These are phyloP conservation scores for Rhodotorula sp. DNA, from an alignment of 1,284 basidiomycete genomes.

Conservation along the genomic window DNA sequence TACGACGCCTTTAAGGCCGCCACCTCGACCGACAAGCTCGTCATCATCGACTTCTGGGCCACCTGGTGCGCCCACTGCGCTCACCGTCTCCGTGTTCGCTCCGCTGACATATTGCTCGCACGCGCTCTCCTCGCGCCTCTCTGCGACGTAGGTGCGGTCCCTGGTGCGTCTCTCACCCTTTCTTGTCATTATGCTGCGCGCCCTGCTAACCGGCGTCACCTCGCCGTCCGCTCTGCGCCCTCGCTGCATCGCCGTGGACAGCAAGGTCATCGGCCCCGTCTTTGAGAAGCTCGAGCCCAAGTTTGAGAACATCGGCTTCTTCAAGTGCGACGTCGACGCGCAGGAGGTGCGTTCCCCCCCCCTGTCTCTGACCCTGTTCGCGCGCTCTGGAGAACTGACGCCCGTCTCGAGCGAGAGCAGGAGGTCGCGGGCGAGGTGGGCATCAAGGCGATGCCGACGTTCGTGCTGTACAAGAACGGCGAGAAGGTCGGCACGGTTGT, in stretches of 20 bases:
- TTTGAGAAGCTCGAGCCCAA: slow-evolving; percentile 67
- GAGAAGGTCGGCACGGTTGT: slow-evolving; percentile 63
- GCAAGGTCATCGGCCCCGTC: slow-evolving; percentile 74
- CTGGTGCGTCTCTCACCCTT: slow-evolving; percentile 18
- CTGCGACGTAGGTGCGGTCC: slow-evolving; percentile 31
- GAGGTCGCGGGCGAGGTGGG: slow-evolving; percentile 65
- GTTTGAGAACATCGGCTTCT: slow-evolving; percentile 64
- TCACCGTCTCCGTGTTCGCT: background rate
- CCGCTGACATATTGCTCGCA: background rate
- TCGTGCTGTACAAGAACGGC: slow-evolving; percentile 70
- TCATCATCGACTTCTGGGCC: slow-evolving; percentile 74
- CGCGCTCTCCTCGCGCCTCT: background rate
- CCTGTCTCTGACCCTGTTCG: background rate
- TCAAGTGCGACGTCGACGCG: slow-evolving; percentile 79
- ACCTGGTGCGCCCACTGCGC: slow-evolving; percentile 54
- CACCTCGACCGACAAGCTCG: slow-evolving; percentile 61
- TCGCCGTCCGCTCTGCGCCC: slow-evolving; percentile 49
- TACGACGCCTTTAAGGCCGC: slow-evolving; percentile 61
- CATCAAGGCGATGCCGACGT: slow-evolving; percentile 80
- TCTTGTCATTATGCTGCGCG: background rate
- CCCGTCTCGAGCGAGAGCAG: slow-evolving; percentile 7
- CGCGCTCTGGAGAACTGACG: background rate
- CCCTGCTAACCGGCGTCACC: slow-evolving; percentile 34
- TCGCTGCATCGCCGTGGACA: slow-evolving; percentile 46
- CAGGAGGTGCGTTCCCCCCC: slow-evolving; percentile 62